Evolutionary conservation across 2,329 filamentous ascomycete species (phyloP).

Genomic region (Cladophialophora carrionii): DNA sequence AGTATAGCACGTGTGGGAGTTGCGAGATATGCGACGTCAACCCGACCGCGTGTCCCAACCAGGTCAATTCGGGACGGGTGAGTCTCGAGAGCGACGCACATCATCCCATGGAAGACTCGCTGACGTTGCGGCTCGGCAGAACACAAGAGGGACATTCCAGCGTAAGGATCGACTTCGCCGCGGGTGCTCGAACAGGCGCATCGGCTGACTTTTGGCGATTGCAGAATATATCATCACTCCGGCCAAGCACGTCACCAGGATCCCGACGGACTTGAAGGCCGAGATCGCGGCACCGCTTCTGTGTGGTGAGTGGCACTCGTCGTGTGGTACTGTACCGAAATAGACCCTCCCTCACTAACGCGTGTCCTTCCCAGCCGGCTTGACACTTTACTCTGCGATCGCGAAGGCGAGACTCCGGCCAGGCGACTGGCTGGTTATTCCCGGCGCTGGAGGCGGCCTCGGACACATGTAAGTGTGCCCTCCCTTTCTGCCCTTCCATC

Average conservation of each 20-base stretch:
- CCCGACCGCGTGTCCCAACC: slow-evolving; percentile 46
- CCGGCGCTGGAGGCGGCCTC: slow-evolving; percentile 46
- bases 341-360: neutral
- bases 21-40: slow-evolving; percentile 47
- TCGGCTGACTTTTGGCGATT: neutral
- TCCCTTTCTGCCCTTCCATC: neutral
- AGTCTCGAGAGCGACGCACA: neutral
- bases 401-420: slow-evolving; percentile 44
- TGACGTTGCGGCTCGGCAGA: slow-evolving; percentile 1
- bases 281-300: slow-evolving; percentile 45
- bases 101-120: neutral
- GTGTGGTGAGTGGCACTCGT: slow-evolving; percentile 39
- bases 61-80: slow-evolving; percentile 46
- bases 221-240: slow-evolving; percentile 45
- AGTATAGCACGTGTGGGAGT: slow-evolving; percentile 46
- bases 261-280: slow-evolving; percentile 42
- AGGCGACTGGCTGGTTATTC: slow-evolving; percentile 45
- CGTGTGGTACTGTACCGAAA: neutral
- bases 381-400: slow-evolving; percentile 48
- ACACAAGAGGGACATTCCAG: slow-evolving; percentile 47
- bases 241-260: slow-evolving; percentile 44
- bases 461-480: slow-evolving; percentile 44
- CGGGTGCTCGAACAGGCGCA: neutral
- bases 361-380: slow-evolving; percentile 34
- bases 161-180: slow-evolving; percentile 20